A percentile compares a stretch with the other conserved stretches of the same genome.
Conservation (phyloP, 768 basidiomycete genomes). For the Boletus vinaceobasis region DNA sequence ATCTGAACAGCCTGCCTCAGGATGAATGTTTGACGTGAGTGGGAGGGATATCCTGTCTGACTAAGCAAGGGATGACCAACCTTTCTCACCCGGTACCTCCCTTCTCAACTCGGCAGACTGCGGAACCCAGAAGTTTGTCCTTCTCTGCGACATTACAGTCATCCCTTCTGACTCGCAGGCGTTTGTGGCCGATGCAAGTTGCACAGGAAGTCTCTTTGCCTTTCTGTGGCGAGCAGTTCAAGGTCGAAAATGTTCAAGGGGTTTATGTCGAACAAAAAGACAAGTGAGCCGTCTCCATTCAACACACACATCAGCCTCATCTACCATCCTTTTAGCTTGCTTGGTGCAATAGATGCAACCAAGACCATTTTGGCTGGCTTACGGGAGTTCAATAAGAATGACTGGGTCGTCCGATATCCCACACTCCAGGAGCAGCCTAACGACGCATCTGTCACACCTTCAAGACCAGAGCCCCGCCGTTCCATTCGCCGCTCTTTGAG, state of each 20-base stretch:
- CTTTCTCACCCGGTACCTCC: not conserved
- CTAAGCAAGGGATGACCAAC: conserved; percentile 17
- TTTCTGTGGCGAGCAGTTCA: conserved; percentile 33
- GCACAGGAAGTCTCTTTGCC: conserved; percentile 13
- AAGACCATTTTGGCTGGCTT: conserved; percentile 66
- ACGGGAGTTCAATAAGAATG: conserved; percentile 74
- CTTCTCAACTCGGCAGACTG: not conserved
- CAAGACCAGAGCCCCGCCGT: conserved; percentile 32
- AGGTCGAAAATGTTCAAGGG: conserved; percentile 71
- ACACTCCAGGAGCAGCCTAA: conserved; percentile 51
- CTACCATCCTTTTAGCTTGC: conserved; percentile 36
- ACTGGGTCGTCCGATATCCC: conserved; percentile 91
- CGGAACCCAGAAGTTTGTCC: not conserved
- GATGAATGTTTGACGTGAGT: not conserved
- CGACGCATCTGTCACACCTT: conserved; percentile 25
- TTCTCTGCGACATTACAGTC: not conserved
- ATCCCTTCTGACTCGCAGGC: conserved; percentile 2
- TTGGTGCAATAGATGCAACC: conserved; percentile 73
- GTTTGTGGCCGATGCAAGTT: conserved; percentile 12
- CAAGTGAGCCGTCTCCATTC: conserved; percentile 44
- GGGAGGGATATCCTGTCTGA: conserved; percentile 9
- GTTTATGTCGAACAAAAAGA: conserved; percentile 74
- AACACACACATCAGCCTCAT: not conserved
- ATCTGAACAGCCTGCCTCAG: not conserved
- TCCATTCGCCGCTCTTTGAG: conserved; percentile 68